Evolutionary conservation across 176 grass and related monocot genomes (phyloP).

Genomic region (Rhipidocladum racemiflorum): DNA sequence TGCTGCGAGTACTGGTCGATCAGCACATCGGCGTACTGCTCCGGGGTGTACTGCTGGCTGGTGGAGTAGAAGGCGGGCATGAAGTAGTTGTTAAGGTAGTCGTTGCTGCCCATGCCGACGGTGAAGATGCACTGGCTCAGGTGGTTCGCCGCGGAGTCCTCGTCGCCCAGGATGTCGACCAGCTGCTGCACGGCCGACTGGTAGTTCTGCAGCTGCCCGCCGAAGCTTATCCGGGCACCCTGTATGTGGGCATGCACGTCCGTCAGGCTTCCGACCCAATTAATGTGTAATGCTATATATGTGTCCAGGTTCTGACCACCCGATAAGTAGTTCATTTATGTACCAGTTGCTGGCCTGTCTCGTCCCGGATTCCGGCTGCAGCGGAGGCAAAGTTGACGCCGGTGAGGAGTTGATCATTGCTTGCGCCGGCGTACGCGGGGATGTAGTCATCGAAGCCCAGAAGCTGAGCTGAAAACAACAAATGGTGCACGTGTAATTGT

Average conservation of each 20-base stretch:
- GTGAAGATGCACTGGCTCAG: slow-evolving; percentile 91
- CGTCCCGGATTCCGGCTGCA: slow-evolving; percentile 81
- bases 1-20: slow-evolving; percentile 60
- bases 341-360: slow-evolving; percentile 86
- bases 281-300: too few species aligned
- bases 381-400: slow-evolving; percentile 91
- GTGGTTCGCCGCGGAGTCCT: slow-evolving; percentile 53
- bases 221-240: slow-evolving; percentile 58
- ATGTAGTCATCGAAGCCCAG: slow-evolving; percentile 77
- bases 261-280: too few species aligned
- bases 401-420: slow-evolving; percentile 49
- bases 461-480: slow-evolving; percentile 48
- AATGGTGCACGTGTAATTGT: background rate
- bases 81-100: slow-evolving; percentile 99
- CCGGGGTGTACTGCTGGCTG: slow-evolving; percentile 66
- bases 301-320: too few species aligned
- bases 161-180: slow-evolving; percentile 55
- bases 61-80: slow-evolving; percentile 76
- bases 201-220: slow-evolving; percentile 74
- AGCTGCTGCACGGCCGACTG: slow-evolving; percentile 67
- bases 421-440: slow-evolving; percentile 58
- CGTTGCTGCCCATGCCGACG: slow-evolving; percentile 93
- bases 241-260: too few species aligned
- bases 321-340: background rate
- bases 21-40: slow-evolving; percentile 72